These are phyloP conservation scores for Saposhnikovia divaricata DNA, from an alignment of 129 eudicot species.

Conservation along the genomic window DNA sequence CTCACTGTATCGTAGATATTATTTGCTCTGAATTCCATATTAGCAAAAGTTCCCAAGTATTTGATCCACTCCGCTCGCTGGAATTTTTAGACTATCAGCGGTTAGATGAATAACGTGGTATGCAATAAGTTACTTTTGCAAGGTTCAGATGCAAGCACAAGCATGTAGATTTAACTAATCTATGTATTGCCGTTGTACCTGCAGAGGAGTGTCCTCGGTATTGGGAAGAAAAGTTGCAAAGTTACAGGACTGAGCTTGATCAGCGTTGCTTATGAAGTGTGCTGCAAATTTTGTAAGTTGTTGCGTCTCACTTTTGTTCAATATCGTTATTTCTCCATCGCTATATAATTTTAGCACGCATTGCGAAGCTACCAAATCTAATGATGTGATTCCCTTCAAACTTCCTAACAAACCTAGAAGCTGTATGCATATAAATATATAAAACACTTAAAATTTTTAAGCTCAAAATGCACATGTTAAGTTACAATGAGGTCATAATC, in stretches of 20 bases:
- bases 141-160: background rate
- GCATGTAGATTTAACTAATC: background rate
- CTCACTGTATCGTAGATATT: constrained; percentile 69
- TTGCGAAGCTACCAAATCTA: constrained; percentile 57
- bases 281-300: constrained; percentile 66
- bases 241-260: constrained; percentile 77
- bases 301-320: constrained; percentile 61
- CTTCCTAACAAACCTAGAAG: constrained; percentile 70
- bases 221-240: constrained; percentile 65
- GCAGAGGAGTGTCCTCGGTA: constrained; percentile 74
- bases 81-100: background rate
- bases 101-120: background rate
- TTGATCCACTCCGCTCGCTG: constrained; percentile 99
- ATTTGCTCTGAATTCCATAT: constrained; percentile 85
- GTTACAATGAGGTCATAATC: background rate
- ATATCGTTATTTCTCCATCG: constrained; percentile 55
- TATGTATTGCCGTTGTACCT: constrained; percentile 34
- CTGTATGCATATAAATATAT: constrained; percentile 28
- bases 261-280: constrained; percentile 51
- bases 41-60: constrained; percentile 79
- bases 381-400: constrained; percentile 77
- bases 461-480: background rate
- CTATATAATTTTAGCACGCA: constrained; percentile 63
- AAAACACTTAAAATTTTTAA: background rate
- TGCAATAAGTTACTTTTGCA: background rate